These are phyloP conservation scores for Fusarium devonianum DNA, from an alignment of 2,329 filamentous ascomycete species.

Conservation along the genomic window DNA sequence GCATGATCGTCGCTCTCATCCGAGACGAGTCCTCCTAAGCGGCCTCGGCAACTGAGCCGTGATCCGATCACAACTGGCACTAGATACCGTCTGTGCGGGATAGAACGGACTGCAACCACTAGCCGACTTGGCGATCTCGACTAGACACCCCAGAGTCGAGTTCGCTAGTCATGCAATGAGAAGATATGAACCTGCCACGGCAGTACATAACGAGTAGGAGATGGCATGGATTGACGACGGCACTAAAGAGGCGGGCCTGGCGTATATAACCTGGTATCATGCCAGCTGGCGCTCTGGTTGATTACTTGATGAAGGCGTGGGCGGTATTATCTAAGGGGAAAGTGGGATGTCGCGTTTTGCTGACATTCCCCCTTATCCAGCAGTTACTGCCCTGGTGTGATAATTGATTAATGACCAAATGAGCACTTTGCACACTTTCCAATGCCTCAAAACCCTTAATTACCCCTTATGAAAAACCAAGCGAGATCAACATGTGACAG, in stretches of 20 bases:
- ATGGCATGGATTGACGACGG: constrained; percentile 39
- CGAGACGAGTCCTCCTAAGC: constrained; percentile 87
- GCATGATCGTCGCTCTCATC: constrained; percentile 97
- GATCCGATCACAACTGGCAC: constrained; percentile 18
- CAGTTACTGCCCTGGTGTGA: constrained; percentile 33
- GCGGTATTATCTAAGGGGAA: constrained; percentile 33
- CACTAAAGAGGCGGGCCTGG: constrained; percentile 42
- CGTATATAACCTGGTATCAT: constrained; percentile 44
- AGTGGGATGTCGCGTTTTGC: constrained; percentile 28
- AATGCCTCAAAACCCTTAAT: background rate
- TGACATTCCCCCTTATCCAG: constrained; percentile 25
- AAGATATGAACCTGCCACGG: constrained; percentile 34
- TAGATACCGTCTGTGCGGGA: constrained; percentile 15
- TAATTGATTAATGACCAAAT: constrained; percentile 45
- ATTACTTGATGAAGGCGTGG: constrained; percentile 39
- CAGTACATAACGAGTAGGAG: constrained; percentile 42
- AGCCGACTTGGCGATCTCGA: constrained; percentile 20
- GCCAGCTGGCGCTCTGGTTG: constrained; percentile 46
- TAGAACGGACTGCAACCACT: constrained; percentile 19
- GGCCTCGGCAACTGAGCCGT: constrained; percentile 22
- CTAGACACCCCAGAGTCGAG: constrained; percentile 27
- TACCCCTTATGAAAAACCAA: no score
- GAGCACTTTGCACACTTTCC: constrained; percentile 12
- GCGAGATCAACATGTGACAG: background rate
- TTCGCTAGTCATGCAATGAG: constrained; percentile 32